Evolutionary conservation across 768 basidiomycete genomes (phyloP), one percentile per base, ranked within the genome.

Genomic region (Leccinum broughii): DNA sequence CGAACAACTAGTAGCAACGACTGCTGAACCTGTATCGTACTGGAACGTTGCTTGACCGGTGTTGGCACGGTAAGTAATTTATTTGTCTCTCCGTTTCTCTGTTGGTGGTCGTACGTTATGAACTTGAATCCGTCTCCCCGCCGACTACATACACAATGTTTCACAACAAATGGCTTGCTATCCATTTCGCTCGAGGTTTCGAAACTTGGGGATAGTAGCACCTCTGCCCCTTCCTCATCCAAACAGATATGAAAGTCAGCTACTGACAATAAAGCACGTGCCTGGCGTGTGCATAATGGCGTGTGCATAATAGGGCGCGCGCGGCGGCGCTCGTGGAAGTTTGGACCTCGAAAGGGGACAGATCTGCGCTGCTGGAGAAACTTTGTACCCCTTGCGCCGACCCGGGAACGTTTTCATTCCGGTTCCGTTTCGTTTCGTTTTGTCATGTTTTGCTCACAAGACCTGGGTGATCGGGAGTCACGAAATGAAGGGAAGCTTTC

Each of bases 221-320:
- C 1, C 3, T n/a, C n/a, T n/a, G 17, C 10, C 9, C 10, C 17
- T 41, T 10, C 44, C 44, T 44, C 44, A 20, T 8, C 9, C 13
- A 44, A 17, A 41, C 48, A 2, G 58, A 65, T 66, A 55, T 57
- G 50, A 54, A 51, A 63, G 51, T 17, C 9, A 13, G 50, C 34
- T 26, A 51, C 2, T 44, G 44, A 46, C 44, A 17, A 62, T 56
- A 57, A 22, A 30, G 17, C 2, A 17, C 4, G 37, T 63, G 57
- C 56, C 51, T 54, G 46, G 61, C 39, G 39, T 52, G 50, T 56
- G 65, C 61, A 46, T 32, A 49, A 51, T 54, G 46, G 61, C 39
- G 39, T 52, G 34, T 56, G 65, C 61, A 46, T 32, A 49, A 50
- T 52, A 49, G n/a, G 44, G 44, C 4, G 44, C 44, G 44, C n/a